These are phyloP conservation scores for Schizosaccharomyces octosporus DNA, from an alignment of 805 yeast species.

Conservation along the genomic window DNA sequence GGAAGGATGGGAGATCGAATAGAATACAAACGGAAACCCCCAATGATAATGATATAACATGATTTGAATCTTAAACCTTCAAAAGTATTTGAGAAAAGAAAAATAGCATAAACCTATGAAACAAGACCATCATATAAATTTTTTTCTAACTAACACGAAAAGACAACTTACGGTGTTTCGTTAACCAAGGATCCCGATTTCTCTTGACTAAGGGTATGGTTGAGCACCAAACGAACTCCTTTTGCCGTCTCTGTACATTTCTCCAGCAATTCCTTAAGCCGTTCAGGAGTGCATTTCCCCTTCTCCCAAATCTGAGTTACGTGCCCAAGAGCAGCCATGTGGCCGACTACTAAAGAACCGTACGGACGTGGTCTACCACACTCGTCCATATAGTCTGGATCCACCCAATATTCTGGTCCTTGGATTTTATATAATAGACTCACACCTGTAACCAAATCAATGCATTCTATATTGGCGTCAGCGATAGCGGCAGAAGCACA, in stretches of 20 bases:
- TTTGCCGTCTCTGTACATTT: neutral
- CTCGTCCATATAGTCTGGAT: neutral
- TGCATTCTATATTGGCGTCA: conserved; percentile 62
- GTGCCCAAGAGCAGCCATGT: conserved; percentile 27
- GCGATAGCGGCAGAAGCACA: conserved; percentile 50
- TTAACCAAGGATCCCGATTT: neutral
- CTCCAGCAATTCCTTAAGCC: neutral
- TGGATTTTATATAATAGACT: neutral
- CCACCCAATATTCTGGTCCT: conserved; percentile 4
- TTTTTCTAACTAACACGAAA: neutral
- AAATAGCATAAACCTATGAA: no score
- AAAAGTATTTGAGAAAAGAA: no score
- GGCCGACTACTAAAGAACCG: conserved; percentile 17
- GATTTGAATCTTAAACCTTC: no score
- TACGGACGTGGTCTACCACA: neutral
- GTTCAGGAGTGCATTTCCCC: conserved; percentile 9
- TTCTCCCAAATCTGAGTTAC: conserved; percentile 30
- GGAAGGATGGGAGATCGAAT: no score
- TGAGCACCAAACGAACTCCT: neutral
- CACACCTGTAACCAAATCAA: conserved; percentile 39
- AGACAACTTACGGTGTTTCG: neutral
- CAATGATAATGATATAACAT: no score
- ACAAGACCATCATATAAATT: no score
- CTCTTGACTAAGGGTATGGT: neutral
- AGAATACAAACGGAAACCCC: no score